Base-by-base conservation (phyloP, 176 grass and related monocot genomes). In the Saccharum officinarum region DNA sequence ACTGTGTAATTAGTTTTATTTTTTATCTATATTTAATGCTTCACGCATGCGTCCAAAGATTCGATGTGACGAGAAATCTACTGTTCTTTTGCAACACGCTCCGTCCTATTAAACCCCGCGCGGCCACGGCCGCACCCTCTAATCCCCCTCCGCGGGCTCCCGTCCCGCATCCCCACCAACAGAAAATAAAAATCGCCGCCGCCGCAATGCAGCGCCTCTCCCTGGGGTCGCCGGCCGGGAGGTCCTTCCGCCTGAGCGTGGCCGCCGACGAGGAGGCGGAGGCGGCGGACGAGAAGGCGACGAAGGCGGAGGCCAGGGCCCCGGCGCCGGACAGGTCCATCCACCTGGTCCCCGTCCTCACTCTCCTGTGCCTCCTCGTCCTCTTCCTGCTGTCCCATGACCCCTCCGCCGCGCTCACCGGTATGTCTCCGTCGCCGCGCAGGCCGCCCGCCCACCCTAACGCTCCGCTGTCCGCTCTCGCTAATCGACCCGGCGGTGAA, bases 371-470 rank as follows among this genome's bases (percentile, higher is more conserved):
- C 74, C 50, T 97, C 75, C 90, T 97, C 72, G 28, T 97, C 86
- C 92, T 97, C 81, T 94, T 94, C 92, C 92, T 94, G 78, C 83
- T 88, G 71, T 97, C 95, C 66, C 95, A 84, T 67, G 90, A 97
- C 62, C 95, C 39, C 33, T 77, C 94, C 88, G 31, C 81, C 80
- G 25, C 92, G 78, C 44, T 80, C 71, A 38, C 71, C 73, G 92
- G 92, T 95, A 8, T 12, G 9, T 4, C 55, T 49, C 15, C 11
- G 3, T 15, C 44, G 6, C 76, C 45, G 34, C 18, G 60, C 60
- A 2, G 34, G 16, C 36, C n/a, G 15, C n/a, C 67, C 47, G 16
- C 54, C 46, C 25, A 46, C 14, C 2, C 44, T 33, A 47, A 28
- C 41, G 26, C 25, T 12, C 8, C 7, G 38, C 61, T 6, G 15